Conservation (phyloP, 208 protist genomes). For the Acanthamoeba divionensis region DNA sequence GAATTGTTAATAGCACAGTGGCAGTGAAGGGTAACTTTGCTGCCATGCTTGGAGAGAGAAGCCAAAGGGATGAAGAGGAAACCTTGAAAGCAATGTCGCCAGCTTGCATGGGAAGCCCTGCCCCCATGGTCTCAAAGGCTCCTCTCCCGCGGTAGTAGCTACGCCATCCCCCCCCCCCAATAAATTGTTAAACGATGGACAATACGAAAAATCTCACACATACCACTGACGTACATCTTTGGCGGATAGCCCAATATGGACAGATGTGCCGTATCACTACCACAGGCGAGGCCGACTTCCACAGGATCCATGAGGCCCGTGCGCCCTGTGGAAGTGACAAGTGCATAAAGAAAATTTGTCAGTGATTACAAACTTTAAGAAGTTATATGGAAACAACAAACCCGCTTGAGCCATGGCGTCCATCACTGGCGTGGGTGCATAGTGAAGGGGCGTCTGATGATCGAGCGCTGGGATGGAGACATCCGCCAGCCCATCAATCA, state of each 20-base stretch:
- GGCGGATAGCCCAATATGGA: conserved; percentile 80
- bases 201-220: no score
- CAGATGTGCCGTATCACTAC: conserved; percentile 82
- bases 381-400: background rate
- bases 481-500: conserved; percentile 80
- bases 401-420: conserved; percentile 60
- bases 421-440: conserved; percentile 60
- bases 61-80: background rate
- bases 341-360: no score
- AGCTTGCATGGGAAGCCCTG: conserved; percentile 76
- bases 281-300: conserved; percentile 80
- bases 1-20: background rate
- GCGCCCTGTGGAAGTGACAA: conserved; percentile 62
- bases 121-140: conserved; percentile 80
- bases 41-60: background rate
- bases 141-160: conserved; percentile 79
- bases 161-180: background rate
- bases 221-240: conserved; percentile 52
- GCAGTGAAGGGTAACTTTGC: background rate
- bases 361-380: background rate
- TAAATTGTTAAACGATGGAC: no score
- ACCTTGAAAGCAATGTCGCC: conserved; percentile 85
- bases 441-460: conserved; percentile 63
- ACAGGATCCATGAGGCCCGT: conserved; percentile 81
- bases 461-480: conserved; percentile 55